These are phyloP conservation scores for Lachancea waltii DNA, from an alignment of 805 yeast species.

Conservation along the genomic window DNA sequence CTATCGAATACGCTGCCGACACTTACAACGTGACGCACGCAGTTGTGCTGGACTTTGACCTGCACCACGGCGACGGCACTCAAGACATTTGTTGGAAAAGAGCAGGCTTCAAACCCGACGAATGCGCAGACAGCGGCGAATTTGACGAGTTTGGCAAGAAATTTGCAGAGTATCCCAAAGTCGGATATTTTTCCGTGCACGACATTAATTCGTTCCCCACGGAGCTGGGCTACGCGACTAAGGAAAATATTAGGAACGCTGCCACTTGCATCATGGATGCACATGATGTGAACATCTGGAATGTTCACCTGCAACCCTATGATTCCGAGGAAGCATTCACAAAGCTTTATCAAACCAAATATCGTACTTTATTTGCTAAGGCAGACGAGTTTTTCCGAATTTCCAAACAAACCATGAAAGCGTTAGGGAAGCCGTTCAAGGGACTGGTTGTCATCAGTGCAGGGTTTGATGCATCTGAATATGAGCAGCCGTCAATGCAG, in stretches of 20 bases:
- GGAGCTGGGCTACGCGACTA: conserved; percentile 68
- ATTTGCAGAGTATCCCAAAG: conserved; percentile 43
- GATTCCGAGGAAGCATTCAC: conserved; percentile 57
- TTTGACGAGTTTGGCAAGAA: conserved; percentile 44
- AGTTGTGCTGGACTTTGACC: conserved; percentile 72
- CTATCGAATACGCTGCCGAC: conserved; percentile 66
- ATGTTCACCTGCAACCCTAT: conserved; percentile 70
- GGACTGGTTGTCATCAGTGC: conserved; percentile 70
- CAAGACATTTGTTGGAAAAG: conserved; percentile 82
- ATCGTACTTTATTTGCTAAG: conserved; percentile 53
- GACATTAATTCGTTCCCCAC: conserved; percentile 85
- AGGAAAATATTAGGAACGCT: conserved; percentile 65
- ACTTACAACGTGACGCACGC: conserved; percentile 67
- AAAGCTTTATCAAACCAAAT: conserved; percentile 51
- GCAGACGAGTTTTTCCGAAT: conserved; percentile 58
- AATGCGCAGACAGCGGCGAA: conserved; percentile 29
- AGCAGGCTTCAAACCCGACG: conserved; percentile 38
- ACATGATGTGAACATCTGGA: conserved; percentile 77
- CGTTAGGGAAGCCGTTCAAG: conserved; percentile 39
- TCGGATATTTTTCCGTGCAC: conserved; percentile 78
- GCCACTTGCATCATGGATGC: conserved; percentile 69
- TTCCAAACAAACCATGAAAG: conserved; percentile 41
- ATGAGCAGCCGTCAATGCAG: conserved; percentile 78
- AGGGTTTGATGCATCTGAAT: conserved; percentile 84
- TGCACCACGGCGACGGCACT: conserved; percentile 87